Percentiles rank a stretch among this genome's conserved stretches.
phyloP scores from a whole-genome alignment of 2,329 filamentous ascomycete species.

The Acrocalymma vagum region DNA sequence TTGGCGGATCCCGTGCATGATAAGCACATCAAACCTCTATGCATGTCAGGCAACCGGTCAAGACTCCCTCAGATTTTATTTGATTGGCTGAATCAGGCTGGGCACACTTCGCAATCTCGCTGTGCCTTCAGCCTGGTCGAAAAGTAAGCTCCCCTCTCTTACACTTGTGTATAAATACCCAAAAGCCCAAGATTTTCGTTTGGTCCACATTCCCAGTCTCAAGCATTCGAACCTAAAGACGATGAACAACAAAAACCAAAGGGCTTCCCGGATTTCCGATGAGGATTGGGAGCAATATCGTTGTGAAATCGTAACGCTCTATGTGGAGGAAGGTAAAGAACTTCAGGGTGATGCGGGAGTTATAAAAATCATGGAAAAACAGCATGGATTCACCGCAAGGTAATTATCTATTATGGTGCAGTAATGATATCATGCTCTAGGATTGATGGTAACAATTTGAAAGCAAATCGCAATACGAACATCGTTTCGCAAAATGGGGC shows the following conservation, averaged over 20 bases:
- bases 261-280: neutral
- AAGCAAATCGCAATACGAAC: slow-evolving; percentile 9
- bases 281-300: slow-evolving; percentile 1
- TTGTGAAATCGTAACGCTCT: neutral
- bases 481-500: slow-evolving; percentile 7
- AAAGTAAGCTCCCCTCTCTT: neutral
- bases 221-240: too few relatives aligned
- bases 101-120: neutral
- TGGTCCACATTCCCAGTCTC: too few relatives aligned
- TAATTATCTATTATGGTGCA: neutral
- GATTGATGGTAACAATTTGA: too few relatives aligned
- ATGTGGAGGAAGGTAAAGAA: slow-evolving; percentile 4
- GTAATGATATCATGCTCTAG: too few relatives aligned
- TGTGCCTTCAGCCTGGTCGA: neutral
- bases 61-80: neutral
- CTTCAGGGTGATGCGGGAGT: slow-evolving; percentile 1
- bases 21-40: too few relatives aligned
- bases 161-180: too few relatives aligned
- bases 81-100: neutral
- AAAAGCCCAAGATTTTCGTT: too few relatives aligned
- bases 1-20: slow-evolving; percentile 5
- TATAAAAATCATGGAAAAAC: slow-evolving; percentile 2
- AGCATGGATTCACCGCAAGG: slow-evolving; percentile 1
- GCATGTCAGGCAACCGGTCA: neutral
- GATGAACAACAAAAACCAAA: too few relatives aligned